phyloP scores from a whole-genome alignment of 805 yeast species.

The Jamesozyma spencerorum region DNA sequence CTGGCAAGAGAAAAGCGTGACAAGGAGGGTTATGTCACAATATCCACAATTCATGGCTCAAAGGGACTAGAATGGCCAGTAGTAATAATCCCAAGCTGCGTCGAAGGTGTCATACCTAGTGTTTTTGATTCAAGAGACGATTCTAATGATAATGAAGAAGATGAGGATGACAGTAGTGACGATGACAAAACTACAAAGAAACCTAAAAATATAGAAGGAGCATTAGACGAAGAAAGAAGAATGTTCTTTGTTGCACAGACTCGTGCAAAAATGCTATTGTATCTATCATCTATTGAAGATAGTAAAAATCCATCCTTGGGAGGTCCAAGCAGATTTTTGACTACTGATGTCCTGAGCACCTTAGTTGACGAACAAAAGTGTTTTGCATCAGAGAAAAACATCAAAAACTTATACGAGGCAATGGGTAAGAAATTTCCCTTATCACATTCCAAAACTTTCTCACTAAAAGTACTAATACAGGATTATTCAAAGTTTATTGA shows the following conservation, averaged over 20 bases:
- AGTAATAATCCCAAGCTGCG: constrained; percentile 69
- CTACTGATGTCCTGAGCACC: constrained; percentile 20
- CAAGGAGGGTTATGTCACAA: constrained; percentile 31
- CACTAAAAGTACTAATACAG: constrained; percentile 16
- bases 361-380: constrained; percentile 23
- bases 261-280: constrained; percentile 57
- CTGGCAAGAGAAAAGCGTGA: constrained; percentile 14
- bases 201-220: constrained; percentile 5
- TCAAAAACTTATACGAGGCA: constrained; percentile 17
- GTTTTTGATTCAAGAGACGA: constrained; percentile 26
- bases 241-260: constrained; percentile 85
- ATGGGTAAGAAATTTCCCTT: constrained; percentile 9
- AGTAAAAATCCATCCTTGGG: constrained; percentile 15
- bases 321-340: constrained; percentile 27
- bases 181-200: constrained; percentile 9
- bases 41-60: constrained; percentile 85
- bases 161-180: constrained; percentile 7
- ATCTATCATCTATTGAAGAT: constrained; percentile 31
- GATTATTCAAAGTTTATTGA: constrained; percentile 25
- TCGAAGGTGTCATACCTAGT: constrained; percentile 60
- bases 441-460: constrained; percentile 9
- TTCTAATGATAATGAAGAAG: constrained; percentile 21
- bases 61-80: constrained; percentile 95
- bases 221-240: constrained; percentile 67
- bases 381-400: constrained; percentile 14